A percentile compares a stretch with the other conserved stretches of the same genome.
phyloP scores from a whole-genome alignment of 129 eudicot genomes.

The Arctium lappa region DNA sequence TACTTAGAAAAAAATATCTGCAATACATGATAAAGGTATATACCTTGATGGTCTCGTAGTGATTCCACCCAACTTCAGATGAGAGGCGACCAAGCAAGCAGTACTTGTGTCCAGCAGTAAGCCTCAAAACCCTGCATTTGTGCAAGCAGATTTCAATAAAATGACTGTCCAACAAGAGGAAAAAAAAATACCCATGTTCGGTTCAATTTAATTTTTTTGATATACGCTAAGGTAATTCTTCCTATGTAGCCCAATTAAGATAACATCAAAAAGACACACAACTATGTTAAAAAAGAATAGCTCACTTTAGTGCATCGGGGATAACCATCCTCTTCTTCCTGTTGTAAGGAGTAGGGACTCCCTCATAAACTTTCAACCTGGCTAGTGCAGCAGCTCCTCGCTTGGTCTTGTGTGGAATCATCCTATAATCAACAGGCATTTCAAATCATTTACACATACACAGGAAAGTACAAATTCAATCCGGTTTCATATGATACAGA shows the following conservation, averaged over 20 bases:
- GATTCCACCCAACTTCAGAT: conserved; percentile 91
- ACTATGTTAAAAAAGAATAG: neutral
- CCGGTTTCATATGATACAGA: neutral
- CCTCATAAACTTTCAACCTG: conserved; percentile 78
- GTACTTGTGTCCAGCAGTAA: conserved; percentile 86
- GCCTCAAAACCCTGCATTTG: conserved; percentile 76
- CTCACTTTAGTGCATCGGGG: conserved; percentile 92
- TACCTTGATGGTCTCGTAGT: conserved; percentile 77
- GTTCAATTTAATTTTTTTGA: neutral
- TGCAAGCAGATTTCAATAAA: neutral
- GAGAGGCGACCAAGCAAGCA: conserved; percentile 83
- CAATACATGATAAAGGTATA: neutral
- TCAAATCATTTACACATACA: neutral
- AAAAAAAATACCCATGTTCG: neutral
- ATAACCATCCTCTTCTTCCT: conserved; percentile 88
- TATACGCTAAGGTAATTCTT: neutral
- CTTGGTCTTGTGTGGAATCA: conserved; percentile 92
- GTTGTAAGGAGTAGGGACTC: conserved; percentile 90
- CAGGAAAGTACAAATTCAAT: neutral
- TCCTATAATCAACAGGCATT: conserved; percentile 22
- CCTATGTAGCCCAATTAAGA: neutral
- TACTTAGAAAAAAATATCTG: neutral
- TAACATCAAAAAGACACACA: neutral
- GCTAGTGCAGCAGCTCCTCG: conserved; percentile 90
- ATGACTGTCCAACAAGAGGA: neutral